Evolutionary conservation across 148 eudicot genomes (phyloP).

Genomic region (Selenicereus undatus): DNA sequence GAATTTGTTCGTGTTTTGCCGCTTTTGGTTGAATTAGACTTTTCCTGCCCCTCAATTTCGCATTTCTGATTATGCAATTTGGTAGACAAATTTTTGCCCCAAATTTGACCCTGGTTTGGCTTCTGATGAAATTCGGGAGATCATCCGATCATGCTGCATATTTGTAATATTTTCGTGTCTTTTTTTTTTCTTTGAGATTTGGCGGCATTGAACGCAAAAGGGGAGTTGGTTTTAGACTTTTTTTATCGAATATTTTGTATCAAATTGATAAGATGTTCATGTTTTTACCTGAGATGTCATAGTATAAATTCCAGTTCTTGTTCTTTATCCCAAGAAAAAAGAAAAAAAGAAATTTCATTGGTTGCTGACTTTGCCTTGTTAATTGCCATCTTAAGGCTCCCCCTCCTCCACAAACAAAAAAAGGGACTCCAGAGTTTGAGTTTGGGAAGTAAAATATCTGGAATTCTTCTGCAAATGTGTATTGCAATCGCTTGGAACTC

Average conservation of each 20-base stretch:
- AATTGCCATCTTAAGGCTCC: no score
- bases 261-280: background rate
- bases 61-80: background rate
- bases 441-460: background rate
- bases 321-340: background rate
- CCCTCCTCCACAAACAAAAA: background rate
- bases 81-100: background rate
- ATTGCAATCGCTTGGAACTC: background rate
- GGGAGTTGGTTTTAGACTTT: background rate
- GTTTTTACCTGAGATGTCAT: background rate
- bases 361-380: background rate
- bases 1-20: background rate
- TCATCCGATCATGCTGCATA: background rate
- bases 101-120: constrained; percentile 3
- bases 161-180: background rate
- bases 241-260: background rate
- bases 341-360: background rate
- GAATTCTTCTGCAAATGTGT: background rate
- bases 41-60: background rate
- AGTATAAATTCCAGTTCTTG: background rate
- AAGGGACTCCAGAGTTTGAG: background rate
- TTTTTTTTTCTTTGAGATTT: background rate
- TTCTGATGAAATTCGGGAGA: constrained; percentile 3
- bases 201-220: background rate
- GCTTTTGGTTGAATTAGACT: background rate